Percentiles rank a stretch among this genome's conserved stretches.
These are phyloP conservation scores for Fusarium nodosum DNA, from an alignment of 2,329 filamentous ascomycete genomes.

Conservation along the genomic window DNA sequence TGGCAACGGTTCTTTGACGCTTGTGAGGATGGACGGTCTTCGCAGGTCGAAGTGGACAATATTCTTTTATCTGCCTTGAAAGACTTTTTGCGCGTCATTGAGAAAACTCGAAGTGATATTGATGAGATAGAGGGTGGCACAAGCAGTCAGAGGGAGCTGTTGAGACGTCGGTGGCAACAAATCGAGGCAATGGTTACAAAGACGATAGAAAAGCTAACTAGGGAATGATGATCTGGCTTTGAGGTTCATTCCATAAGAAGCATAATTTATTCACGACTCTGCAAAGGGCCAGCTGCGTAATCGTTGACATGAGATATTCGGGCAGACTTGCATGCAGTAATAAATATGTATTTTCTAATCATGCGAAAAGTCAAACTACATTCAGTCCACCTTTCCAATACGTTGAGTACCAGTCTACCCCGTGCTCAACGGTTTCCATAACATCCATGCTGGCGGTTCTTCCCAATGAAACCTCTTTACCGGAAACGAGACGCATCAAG, in stretches of 20 bases:
- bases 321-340: not conserved
- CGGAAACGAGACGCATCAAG: constrained; percentile 15
- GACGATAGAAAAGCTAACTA: constrained; percentile 50
- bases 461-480: not conserved
- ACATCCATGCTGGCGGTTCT: not conserved
- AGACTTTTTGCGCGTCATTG: constrained; percentile 54
- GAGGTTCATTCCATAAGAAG: not conserved
- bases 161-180: constrained; percentile 61
- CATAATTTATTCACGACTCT: not conserved
- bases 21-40: constrained; percentile 62
- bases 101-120: constrained; percentile 52
- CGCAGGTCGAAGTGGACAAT: constrained; percentile 57
- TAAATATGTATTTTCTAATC: not conserved
- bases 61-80: constrained; percentile 57
- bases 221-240: not conserved
- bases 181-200: constrained; percentile 56
- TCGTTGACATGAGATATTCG: not conserved
- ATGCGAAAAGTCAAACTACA: not conserved
- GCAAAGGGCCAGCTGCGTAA: too few species aligned
- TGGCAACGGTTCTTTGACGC: constrained; percentile 58
- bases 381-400: not conserved
- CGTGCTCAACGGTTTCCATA: not conserved
- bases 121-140: constrained; percentile 51
- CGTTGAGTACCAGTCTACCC: not conserved
- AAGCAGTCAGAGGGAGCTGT: constrained; percentile 55